A percentile compares a stretch with the other conserved stretches of the same genome.
These are phyloP conservation scores for Vanilla planifolia DNA, from an alignment of 106 monocot genomes.

Conservation along the genomic window DNA sequence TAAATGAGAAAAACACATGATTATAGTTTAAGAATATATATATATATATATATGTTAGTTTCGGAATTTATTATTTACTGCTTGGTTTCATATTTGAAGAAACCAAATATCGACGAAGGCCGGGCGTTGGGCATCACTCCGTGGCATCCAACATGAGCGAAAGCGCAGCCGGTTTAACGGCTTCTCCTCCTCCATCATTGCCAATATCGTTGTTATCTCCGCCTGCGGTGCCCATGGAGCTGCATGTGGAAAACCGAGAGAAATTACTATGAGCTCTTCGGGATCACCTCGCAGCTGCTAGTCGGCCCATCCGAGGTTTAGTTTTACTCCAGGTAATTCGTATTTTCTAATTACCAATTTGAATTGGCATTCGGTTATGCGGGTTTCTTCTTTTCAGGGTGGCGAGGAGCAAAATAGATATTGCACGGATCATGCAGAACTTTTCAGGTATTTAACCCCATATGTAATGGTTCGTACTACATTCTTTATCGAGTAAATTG, in stretches of 20 bases:
- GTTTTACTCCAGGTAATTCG: slow-evolving; percentile 48
- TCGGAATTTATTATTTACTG: too few relatives aligned
- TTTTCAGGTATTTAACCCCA: slow-evolving; percentile 40
- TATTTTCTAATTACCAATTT: too few relatives aligned
- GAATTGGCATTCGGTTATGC: too few relatives aligned
- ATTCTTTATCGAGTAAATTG: not conserved
- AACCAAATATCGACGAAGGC: too few relatives aligned
- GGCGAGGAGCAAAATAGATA: slow-evolving; percentile 75
- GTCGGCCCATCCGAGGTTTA: slow-evolving; percentile 39
- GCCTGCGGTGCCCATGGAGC: slow-evolving; percentile 48
- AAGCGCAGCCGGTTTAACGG: slow-evolving; percentile 9
- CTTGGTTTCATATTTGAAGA: too few relatives aligned
- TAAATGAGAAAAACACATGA: too few relatives aligned
- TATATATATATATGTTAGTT: too few relatives aligned
- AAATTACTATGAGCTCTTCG: slow-evolving; percentile 47
- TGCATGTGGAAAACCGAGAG: slow-evolving; percentile 46
- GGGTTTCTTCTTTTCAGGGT: slow-evolving; percentile 27
- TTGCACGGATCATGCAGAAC: slow-evolving; percentile 65
- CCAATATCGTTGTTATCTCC: slow-evolving; percentile 27
- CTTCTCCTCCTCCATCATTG: slow-evolving; percentile 3
- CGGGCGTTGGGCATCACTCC: too few relatives aligned
- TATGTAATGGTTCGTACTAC: not conserved
- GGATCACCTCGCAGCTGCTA: slow-evolving; percentile 34
- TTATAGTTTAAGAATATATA: too few relatives aligned
- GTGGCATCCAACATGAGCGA: not conserved